phyloP scores from a whole-genome alignment of 495 filamentous ascomycete species.

The Penicillium ucsense region DNA sequence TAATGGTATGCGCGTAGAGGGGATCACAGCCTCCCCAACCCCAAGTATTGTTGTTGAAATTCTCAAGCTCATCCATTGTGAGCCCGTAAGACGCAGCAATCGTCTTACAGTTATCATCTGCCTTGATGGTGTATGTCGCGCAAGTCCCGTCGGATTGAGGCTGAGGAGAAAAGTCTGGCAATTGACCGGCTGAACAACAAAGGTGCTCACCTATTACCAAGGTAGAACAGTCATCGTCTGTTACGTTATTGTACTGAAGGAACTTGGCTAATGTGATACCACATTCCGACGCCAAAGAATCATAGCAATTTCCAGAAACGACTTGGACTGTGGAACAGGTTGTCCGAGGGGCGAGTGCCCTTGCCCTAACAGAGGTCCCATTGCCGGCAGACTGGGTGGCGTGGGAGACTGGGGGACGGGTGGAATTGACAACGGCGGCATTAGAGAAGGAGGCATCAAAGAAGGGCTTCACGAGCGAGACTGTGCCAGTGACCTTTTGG shows the following conservation, averaged over 20 bases:
- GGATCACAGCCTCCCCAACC: constrained; percentile 10
- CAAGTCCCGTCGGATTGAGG: neutral
- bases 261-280: neutral
- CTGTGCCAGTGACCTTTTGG: neutral
- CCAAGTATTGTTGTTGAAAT: constrained; percentile 31
- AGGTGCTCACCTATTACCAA: neutral
- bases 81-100: constrained; percentile 10
- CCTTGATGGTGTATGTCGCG: neutral
- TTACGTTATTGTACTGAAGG: neutral
- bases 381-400: too few species aligned
- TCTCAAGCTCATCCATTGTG: constrained; percentile 17
- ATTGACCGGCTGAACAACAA: neutral
- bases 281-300: neutral
- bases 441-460: too few species aligned
- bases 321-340: neutral
- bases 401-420: too few species aligned
- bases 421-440: too few species aligned
- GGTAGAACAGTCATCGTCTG: neutral
- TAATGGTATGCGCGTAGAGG: neutral
- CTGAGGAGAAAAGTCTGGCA: neutral
- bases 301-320: neutral
- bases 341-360: too few species aligned
- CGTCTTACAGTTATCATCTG: neutral
- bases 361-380: too few species aligned
- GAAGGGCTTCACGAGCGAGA: neutral